Evolutionary conservation across 176 grass and related monocot species (phyloP).

Genomic region (Avena atlantica): DNA sequence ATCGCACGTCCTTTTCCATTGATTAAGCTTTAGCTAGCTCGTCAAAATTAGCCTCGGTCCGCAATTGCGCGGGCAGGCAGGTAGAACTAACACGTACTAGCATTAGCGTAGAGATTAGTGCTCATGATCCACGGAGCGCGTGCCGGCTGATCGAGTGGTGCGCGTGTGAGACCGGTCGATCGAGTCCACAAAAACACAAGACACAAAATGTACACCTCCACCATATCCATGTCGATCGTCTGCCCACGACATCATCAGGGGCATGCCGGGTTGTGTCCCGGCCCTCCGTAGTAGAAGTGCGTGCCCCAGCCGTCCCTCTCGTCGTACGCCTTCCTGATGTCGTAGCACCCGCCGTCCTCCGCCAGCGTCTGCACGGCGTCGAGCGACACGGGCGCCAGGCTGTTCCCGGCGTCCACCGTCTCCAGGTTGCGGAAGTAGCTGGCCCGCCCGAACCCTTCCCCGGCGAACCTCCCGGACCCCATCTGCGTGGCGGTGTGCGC

Average conservation of each 20-base stretch:
- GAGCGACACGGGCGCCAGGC: conserved; percentile 57
- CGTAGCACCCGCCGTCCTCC: conserved; percentile 79
- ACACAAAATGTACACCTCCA: conserved; percentile 13
- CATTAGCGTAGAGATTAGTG: neutral
- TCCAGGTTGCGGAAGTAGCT: conserved; percentile 92
- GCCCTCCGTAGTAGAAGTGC: conserved; percentile 26
- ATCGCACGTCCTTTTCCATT: neutral
- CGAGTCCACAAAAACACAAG: neutral
- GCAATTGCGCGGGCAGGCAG: neutral
- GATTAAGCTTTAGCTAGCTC: neutral
- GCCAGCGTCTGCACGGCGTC: conserved; percentile 65
- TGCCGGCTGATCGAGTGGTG: neutral
- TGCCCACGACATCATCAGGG: neutral
- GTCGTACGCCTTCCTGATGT: conserved; percentile 67
- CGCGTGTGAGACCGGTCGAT: neutral
- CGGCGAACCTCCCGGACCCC: conserved; percentile 81
- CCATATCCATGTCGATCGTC: neutral
- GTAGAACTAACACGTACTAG: neutral
- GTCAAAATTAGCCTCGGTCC: neutral
- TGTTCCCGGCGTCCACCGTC: conserved; percentile 89
- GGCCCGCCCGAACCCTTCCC: conserved; percentile 69
- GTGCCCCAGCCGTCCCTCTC: conserved; percentile 16
- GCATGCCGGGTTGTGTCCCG: conserved; percentile 30
- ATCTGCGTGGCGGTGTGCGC: conserved; percentile 88
- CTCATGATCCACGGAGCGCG: neutral